Conservation (phyloP, 441 rosid genomes). For the Biscutella laevigata region DNA sequence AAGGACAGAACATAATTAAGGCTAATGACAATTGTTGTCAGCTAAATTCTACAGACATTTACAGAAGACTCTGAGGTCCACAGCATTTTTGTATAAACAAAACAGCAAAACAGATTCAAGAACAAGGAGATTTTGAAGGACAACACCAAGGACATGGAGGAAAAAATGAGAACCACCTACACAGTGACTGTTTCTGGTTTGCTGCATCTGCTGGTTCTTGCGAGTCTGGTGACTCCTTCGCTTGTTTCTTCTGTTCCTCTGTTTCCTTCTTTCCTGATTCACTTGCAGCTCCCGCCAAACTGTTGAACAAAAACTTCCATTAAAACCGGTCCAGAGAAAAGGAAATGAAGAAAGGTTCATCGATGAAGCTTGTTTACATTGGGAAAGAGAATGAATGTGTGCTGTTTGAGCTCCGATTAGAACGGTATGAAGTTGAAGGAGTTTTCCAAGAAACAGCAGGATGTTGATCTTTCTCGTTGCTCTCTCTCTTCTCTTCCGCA, state of each 20-base stretch:
- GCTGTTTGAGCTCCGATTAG: constrained; percentile 27
- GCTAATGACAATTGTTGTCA: too few species aligned
- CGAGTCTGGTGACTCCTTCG: background rate
- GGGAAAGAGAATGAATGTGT: constrained; percentile 31
- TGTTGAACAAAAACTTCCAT: background rate
- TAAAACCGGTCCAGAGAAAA: background rate
- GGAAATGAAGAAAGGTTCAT: background rate
- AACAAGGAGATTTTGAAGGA: constrained; percentile 18
- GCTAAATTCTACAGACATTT: constrained; percentile 3
- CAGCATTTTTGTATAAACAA: background rate
- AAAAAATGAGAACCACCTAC: constrained; percentile 27
- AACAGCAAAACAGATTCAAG: constrained; percentile 1
- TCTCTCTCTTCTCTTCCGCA: constrained; percentile 8
- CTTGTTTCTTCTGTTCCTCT: constrained; percentile 22
- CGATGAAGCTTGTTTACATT: constrained; percentile 6
- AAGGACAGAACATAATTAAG: background rate
- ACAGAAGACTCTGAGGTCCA: background rate
- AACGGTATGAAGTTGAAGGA: constrained; percentile 25
- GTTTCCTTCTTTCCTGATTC: constrained; percentile 15
- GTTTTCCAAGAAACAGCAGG: constrained; percentile 31
- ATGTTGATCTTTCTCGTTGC: constrained; percentile 20
- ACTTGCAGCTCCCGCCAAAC: constrained; percentile 29
- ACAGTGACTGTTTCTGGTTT: constrained; percentile 8
- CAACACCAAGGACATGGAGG: constrained; percentile 29
- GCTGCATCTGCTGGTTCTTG: constrained; percentile 1